Evolutionary conservation across 345 rosid genomes (phyloP), one percentile per base, ranked within the genome.

Genomic region (Combretum micranthum): DNA sequence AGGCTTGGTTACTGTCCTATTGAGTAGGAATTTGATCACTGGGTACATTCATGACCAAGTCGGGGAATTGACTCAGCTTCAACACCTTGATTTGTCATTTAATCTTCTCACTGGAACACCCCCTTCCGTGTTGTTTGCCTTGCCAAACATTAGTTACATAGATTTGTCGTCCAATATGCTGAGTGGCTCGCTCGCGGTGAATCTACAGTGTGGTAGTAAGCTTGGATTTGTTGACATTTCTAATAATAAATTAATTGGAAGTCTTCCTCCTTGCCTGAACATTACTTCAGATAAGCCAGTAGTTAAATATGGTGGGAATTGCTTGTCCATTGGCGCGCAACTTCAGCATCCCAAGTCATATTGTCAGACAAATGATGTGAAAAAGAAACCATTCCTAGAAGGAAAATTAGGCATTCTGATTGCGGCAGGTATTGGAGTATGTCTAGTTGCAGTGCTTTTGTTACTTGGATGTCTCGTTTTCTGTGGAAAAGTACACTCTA

Each of bases 181-280:
- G 43, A 76, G 80, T 42, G 96, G 97, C 53, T 60, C 83, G 64
- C 72, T 93, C 62, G 80, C 77, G 10, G 57, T 53, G 19, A 52
- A 68, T 55, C 73, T 89, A 42, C 70, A 44, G 4, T 93, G 99
- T 52, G 85, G 96, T 48, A 61, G 75, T 67, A 89, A 83, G 69
- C 91, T 93, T 7, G 97, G 97, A 20, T 83, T 85, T 61, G 94
- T 93, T 21, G 96, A 93, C 70, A 73, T 93, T 62, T 89, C 99
- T 19, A n/a, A 72, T 55, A 93, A 93, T 83, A 85, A 71, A 78
- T 76, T 93, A 19, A 65, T 47, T 17, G 99, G 99, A 60, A 69
- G 53, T 47, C n/a, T 83, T 76, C 97, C 99, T 21, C 72, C 82
- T 62, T 93, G 99, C 79, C 71, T 89, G 72, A 76, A 81, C 32